Base-by-base conservation (phyloP, 1,284 basidiomycete genomes). In the Chondrostereum purpureum region DNA sequence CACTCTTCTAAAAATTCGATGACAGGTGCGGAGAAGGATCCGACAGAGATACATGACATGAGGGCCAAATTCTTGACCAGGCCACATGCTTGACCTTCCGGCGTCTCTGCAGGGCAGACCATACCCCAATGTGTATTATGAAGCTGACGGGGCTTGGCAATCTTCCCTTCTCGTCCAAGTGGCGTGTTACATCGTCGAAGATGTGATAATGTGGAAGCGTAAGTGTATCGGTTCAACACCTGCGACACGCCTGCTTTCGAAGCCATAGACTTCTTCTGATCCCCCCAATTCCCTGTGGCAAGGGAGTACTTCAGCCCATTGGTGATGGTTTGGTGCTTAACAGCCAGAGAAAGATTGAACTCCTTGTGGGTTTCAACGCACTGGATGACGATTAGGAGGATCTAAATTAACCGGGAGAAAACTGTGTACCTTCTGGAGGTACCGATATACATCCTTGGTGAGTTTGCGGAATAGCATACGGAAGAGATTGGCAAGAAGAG, bases 111-210 rank as follows among this genome's bases (percentile, higher is more conserved):
- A 35, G 95, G 96, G 61, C 93, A 97, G 10, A 99, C 95, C 93
- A 99, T 97, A 38, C 95, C 95, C 95, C 95, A 99, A 62, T 99
- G 95, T 1, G 96, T 98, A 63, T 99, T 99, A 68, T 99, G 96
- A 46, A 99, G 74, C 61, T 99, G 96, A 60, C 96, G 95, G 43
- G 96, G 96, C 65, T 99, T 99, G 43, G 96, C 95, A 48, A 99
- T 99, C 73, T 99, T 99, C 51, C 94, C 94, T 64, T 99, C 96
- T 54, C 96, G 86, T 47, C 96, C 96, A 44, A 99, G 84, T 2
- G 96, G 96, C 0, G 96, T 99, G 65, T 99, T 99, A 63, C 92
- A 96, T 22, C 96, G 89, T 58, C 96, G 92, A 60, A 99, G 70
- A 74, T 99, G 96, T 2, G 96, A 99, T 13, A 99, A 72, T 0